Evolutionary conservation across 345 rosid genomes (phyloP).

Genomic region (Acer campestre): DNA sequence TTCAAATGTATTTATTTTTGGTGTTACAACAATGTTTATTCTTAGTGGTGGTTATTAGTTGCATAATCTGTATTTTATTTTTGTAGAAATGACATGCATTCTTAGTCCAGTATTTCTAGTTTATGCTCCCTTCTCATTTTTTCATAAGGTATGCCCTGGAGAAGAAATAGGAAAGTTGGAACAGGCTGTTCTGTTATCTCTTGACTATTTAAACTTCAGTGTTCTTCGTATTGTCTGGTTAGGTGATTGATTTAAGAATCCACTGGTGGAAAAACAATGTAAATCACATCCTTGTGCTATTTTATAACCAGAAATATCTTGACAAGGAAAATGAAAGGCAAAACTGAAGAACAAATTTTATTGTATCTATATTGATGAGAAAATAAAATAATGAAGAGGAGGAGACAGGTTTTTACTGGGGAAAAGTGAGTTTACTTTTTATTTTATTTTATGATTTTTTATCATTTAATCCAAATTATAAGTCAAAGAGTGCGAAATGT

Average conservation of each 20-base stretch:
- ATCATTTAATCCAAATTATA: not conserved
- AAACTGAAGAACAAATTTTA: constrained; percentile 2
- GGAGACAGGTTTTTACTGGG: constrained; percentile 9
- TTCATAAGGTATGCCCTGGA: constrained; percentile 3
- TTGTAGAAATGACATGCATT: not conserved
- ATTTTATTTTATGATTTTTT: not conserved
- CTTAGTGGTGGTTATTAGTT: not conserved
- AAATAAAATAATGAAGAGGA: constrained; percentile 8
- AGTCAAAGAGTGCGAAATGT: not conserved
- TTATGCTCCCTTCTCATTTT: not conserved
- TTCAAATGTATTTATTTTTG: not conserved
- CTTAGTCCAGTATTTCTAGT: not conserved
- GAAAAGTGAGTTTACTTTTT: constrained; percentile 10
- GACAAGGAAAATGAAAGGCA: constrained; percentile 14
- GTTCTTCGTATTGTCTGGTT: constrained; percentile 3
- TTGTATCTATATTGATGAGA: constrained; percentile 14
- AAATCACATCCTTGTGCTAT: constrained; percentile 4
- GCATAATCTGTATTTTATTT: not conserved
- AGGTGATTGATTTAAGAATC: not conserved
- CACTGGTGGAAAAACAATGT: not conserved
- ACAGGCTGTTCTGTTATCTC: not conserved
- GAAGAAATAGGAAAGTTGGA: not conserved
- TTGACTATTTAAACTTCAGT: not conserved
- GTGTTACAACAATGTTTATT: not conserved
- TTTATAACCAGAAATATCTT: constrained; percentile 15